These are phyloP conservation scores for Cercospora zeae-maydis DNA, from an alignment of 2,329 filamentous ascomycete species.

Conservation along the genomic window DNA sequence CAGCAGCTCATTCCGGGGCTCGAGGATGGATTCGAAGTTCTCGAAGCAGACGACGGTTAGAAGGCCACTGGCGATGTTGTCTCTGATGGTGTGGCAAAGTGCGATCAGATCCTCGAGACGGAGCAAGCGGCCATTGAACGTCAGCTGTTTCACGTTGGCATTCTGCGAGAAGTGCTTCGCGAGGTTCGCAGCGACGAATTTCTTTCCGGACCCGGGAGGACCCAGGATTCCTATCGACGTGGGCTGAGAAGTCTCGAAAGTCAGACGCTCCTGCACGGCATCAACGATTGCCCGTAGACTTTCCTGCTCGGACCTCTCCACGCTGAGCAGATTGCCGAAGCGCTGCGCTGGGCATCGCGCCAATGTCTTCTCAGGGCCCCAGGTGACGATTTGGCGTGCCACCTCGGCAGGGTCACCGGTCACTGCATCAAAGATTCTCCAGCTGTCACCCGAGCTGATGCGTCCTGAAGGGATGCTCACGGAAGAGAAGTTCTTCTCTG, in stretches of 20 bases:
- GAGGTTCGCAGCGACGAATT: slow-evolving; percentile 33
- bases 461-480: slow-evolving; percentile 33
- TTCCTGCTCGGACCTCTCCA: slow-evolving; percentile 34
- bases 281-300: slow-evolving; percentile 32
- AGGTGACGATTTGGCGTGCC: slow-evolving; percentile 33
- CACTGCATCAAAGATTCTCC: slow-evolving; percentile 35
- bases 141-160: slow-evolving; percentile 26
- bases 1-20: slow-evolving; percentile 28
- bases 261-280: slow-evolving; percentile 31
- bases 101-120: slow-evolving; percentile 29
- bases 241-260: slow-evolving; percentile 23
- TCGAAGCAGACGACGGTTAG: slow-evolving; percentile 33
- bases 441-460: slow-evolving; percentile 36
- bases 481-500: slow-evolving; percentile 27
- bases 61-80: slow-evolving; percentile 28
- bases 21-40: slow-evolving; percentile 34
- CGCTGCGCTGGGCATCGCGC: slow-evolving; percentile 29
- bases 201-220: slow-evolving; percentile 34
- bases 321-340: slow-evolving; percentile 31
- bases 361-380: slow-evolving; percentile 33
- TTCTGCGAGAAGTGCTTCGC: slow-evolving; percentile 28
- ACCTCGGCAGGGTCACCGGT: slow-evolving; percentile 36
- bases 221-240: slow-evolving; percentile 35
- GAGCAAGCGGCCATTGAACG: slow-evolving; percentile 32
- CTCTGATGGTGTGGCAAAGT: slow-evolving; percentile 34